Evolutionary conservation across 2,329 filamentous ascomycete species (phyloP), one percentile per base, ranked within the genome.

Genomic region (Fusarium brevicatenulatum): DNA sequence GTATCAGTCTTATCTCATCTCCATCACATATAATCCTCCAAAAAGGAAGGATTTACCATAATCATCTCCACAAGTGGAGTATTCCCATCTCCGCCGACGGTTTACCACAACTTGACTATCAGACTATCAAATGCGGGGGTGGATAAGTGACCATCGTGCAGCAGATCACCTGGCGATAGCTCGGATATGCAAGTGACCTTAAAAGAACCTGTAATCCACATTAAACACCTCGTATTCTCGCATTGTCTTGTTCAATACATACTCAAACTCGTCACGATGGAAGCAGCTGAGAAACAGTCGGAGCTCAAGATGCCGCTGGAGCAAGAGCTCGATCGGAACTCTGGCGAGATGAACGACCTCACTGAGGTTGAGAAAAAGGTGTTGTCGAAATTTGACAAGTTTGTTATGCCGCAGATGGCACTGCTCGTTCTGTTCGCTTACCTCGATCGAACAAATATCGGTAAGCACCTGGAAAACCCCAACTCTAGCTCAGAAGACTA

Each of bases 371-470:
- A 76, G 37, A 56, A 56, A 10, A 63, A 52, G 1, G 71, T 74
- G 4, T 58, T 80, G 9, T 72, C 66, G 13, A 79, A 78, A 25
- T 78, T 80, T 40, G 77, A 80, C 72, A 73, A 70, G 18, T 76
- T 75, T 7, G 63, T 79, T 12, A 76, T 79, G 66, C 78, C 78
- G 1, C 77, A 78, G 30, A 73, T 78, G 66, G 68, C 75, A 1
- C 53, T 79, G 7, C 61, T 79, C 0, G 68, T 78, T 16, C 52
- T 80, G 0, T 73, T 80, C 1, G 75, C 76, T 0, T 80, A 79
- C 10, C 58, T 80, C 0, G 78, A 80, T 7, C 65, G 77, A 32
- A 77, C 77, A 30, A 79, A 79, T 25, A 78, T 79, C 11, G 77
- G 77, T 75, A 37, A 19, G 9, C 18, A 0, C 4, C 2, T 23